Evolutionary conservation across 768 basidiomycete genomes (phyloP).

Genomic region (Xanthoconium stramineum): DNA sequence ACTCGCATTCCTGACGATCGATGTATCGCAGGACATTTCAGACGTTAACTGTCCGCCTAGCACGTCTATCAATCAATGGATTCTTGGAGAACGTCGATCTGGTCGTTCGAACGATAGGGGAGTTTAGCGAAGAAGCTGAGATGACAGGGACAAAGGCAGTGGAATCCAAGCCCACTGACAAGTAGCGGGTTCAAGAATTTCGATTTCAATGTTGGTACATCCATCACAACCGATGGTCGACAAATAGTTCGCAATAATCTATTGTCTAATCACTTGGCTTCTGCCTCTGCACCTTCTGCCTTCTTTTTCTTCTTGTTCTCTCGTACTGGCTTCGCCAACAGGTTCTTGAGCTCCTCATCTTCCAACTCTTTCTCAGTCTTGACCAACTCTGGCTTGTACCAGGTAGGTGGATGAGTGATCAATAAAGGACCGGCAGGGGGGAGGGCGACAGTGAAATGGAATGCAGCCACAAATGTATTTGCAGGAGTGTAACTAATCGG

Average conservation of each 20-base stretch:
- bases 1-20: conserved; percentile 1
- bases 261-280: conserved; percentile 25
- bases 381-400: conserved; percentile 92
- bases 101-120: conserved; percentile 74
- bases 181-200: conserved; percentile 8
- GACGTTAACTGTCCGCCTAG: conserved; percentile 81
- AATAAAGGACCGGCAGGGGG: conserved; percentile 84
- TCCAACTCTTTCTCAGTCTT: conserved; percentile 87
- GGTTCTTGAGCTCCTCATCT: conserved; percentile 80
- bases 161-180: conserved; percentile 6
- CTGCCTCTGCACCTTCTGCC: conserved; percentile 47
- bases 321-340: conserved; percentile 75
- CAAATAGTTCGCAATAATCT: conserved; percentile 16
- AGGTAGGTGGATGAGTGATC: conserved; percentile 83
- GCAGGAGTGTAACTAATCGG: conserved; percentile 69
- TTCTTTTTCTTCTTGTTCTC: conserved; percentile 94
- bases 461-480: conserved; percentile 86
- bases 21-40: conserved; percentile 54
- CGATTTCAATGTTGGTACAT: conserved; percentile 13
- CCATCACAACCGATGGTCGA: conserved; percentile 15
- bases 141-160: not conserved
- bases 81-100: conserved; percentile 90
- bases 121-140: conserved; percentile 70
- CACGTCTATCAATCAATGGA: conserved; percentile 78
- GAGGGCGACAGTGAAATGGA: conserved; percentile 96